phyloP scores from a whole-genome alignment of 2,329 filamentous ascomycete species.

The Mycosphaerella sp. region DNA sequence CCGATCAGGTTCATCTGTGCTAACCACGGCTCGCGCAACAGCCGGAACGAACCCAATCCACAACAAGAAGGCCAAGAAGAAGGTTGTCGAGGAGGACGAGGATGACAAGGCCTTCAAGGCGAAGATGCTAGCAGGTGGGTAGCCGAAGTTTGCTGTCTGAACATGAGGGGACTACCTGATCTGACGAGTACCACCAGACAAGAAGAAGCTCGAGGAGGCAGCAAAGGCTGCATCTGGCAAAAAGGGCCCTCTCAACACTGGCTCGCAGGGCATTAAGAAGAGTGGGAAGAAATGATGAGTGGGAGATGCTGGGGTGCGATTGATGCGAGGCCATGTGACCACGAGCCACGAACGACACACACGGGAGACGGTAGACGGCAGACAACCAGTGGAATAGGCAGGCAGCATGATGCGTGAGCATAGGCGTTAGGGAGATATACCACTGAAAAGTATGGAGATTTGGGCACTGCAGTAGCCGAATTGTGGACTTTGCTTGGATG shows the following conservation, averaged over 20 bases:
- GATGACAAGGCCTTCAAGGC: slow-evolving; percentile 76
- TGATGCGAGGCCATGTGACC: not conserved
- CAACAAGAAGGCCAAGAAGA: slow-evolving; percentile 80
- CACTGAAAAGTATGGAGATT: slow-evolving; percentile 7
- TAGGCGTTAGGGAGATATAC: slow-evolving; percentile 18
- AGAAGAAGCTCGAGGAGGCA: slow-evolving; percentile 74
- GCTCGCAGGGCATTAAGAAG: slow-evolving; percentile 91
- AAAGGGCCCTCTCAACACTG: slow-evolving; percentile 83
- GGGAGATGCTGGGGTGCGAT: not conserved
- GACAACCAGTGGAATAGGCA: too few species aligned
- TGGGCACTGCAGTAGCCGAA: not conserved
- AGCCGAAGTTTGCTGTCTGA: not conserved
- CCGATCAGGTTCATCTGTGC: not conserved
- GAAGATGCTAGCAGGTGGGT: slow-evolving; percentile 78
- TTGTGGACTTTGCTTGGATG: not conserved
- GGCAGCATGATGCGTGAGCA: slow-evolving; percentile 5
- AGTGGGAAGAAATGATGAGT: slow-evolving; percentile 77
- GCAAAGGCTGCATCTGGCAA: slow-evolving; percentile 79
- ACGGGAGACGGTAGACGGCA: slow-evolving; percentile 4
- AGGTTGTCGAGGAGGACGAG: slow-evolving; percentile 73
- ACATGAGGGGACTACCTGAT: not conserved
- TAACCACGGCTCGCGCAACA: slow-evolving; percentile 25
- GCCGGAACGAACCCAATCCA: slow-evolving; percentile 51
- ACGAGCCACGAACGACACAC: slow-evolving; percentile 6
- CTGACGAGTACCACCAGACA: slow-evolving; percentile 34